A percentile compares a stretch with the other conserved stretches of the same genome.
These are phyloP conservation scores for Syzygium jambos DNA, from an alignment of 345 rosid genomes.

Conservation along the genomic window DNA sequence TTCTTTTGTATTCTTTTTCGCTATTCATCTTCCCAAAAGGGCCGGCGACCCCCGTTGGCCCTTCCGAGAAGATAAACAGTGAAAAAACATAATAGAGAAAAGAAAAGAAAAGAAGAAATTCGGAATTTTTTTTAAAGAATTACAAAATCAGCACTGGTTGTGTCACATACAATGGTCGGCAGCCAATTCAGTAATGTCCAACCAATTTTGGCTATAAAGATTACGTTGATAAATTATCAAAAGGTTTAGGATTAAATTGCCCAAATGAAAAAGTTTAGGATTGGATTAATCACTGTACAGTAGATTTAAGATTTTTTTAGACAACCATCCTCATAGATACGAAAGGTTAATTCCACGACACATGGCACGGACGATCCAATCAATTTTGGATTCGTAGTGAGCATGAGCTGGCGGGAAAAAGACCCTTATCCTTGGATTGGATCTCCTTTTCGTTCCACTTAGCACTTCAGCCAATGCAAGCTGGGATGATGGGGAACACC, in stretches of 20 bases:
- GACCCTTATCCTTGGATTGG: neutral
- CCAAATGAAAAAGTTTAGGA: accelerated
- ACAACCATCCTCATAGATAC: neutral
- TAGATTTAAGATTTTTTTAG: neutral
- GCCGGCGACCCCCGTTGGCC: neutral
- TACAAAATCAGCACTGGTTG: too few species aligned
- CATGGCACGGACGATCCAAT: neutral
- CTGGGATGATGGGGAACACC: neutral
- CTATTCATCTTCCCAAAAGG: accelerated
- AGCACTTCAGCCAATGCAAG: neutral
- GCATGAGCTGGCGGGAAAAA: neutral
- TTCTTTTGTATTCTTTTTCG: neutral
- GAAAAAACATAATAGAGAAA: neutral
- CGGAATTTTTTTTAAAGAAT: too few species aligned
- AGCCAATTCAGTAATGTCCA: too few species aligned
- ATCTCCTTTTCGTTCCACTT: neutral
- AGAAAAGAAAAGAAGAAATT: too few species aligned
- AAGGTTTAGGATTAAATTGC: too few species aligned
- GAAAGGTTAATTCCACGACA: neutral
- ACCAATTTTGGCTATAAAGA: neutral
- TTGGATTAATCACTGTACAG: accelerated
- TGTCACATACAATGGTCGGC: too few species aligned
- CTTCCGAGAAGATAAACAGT: neutral
- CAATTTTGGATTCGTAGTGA: neutral
- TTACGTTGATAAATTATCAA: too few species aligned